phyloP scores from a whole-genome alignment of 2,329 filamentous ascomycete genomes.

The Botrytis hyacinthi region DNA sequence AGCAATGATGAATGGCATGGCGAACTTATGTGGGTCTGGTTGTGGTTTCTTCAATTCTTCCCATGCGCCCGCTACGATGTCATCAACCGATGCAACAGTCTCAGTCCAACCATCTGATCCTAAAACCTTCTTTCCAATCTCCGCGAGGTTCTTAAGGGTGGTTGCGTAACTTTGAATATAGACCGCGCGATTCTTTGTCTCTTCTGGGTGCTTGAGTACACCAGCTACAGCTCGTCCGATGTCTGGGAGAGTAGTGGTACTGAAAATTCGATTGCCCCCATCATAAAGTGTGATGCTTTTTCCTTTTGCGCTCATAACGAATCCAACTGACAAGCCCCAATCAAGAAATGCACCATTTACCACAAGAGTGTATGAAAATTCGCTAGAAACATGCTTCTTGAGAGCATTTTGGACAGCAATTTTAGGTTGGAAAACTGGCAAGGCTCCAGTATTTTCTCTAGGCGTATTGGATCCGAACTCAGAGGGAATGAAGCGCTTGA shows the following conservation, averaged over 20 bases:
- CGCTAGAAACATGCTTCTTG: slow-evolving; percentile 18
- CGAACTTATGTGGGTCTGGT: slow-evolving; percentile 25
- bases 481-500: slow-evolving; percentile 58
- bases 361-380: slow-evolving; percentile 14
- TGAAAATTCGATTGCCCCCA: slow-evolving; percentile 45
- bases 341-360: slow-evolving; percentile 16
- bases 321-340: slow-evolving; percentile 12
- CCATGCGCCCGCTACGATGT: slow-evolving; percentile 26
- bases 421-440: slow-evolving; percentile 25
- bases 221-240: slow-evolving; percentile 40
- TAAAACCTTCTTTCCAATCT: slow-evolving; percentile 27
- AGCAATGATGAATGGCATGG: slow-evolving; percentile 27
- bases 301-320: neutral
- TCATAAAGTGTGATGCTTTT: slow-evolving; percentile 45
- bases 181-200: slow-evolving; percentile 27
- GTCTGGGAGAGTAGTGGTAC: slow-evolving; percentile 33
- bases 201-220: slow-evolving; percentile 40
- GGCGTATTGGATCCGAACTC: slow-evolving; percentile 48
- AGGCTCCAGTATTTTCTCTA: slow-evolving; percentile 22
- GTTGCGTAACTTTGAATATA: slow-evolving; percentile 30
- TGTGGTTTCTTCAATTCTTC: slow-evolving; percentile 26
- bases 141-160: slow-evolving; percentile 23
- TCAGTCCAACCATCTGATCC: slow-evolving; percentile 26
- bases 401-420: slow-evolving; percentile 27
- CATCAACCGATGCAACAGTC: slow-evolving; percentile 21